Evolutionary conservation across 352 stramenopile genomes (phyloP), one percentile per base, ranked within the genome.

Genomic region (Pythium guiyangense): DNA sequence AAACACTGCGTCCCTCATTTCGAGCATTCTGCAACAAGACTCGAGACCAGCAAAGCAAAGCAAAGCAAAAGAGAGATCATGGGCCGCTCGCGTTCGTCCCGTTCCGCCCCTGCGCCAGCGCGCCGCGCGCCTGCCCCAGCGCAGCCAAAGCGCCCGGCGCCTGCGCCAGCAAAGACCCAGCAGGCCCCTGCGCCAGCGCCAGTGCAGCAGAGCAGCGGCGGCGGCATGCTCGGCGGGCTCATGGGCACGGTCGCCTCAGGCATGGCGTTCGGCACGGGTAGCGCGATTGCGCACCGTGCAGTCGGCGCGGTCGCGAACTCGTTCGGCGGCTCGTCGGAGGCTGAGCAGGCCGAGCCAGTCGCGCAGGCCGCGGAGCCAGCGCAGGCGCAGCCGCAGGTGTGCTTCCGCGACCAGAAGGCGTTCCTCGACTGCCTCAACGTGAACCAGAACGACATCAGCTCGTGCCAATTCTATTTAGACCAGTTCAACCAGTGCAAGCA

Each of bases 221-320:
- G 83, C 49, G 75, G 80, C 56, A 98, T 99, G 92, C 87, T 99
- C 61, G 77, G 87, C 42, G 95, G 95, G 39, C 95, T 99, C 66
- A 96, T 96, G 71, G 86, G 88, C 61, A 98, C 94, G 35, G 97
- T 99, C 62, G 94, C 90, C 25, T 88, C 98, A 75, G 96, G 96
- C 60, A 98, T 99, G 90, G 96, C 96, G n/a, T 99, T 99, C 71
- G 96, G 96, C 67, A 98, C 93, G 50, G 96, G 96, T 63, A 98
- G 86, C 53, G 93, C 94, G 35, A 97, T 99, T 60, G 96, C 95
- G 18, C 96, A 98, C 70, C 92, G 88, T 51, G 96, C 82, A 5
- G 86, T 94, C n/a, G 80, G 82, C 37, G 84, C 84, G 52, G 84
- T 88, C 29, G 81, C 77, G 17, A 70, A 71, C 59, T 90, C 81